Percentiles rank a stretch among this genome's conserved stretches.
phyloP scores from a whole-genome alignment of 2,329 filamentous ascomycete genomes.

The Diaporthe vaccinii region DNA sequence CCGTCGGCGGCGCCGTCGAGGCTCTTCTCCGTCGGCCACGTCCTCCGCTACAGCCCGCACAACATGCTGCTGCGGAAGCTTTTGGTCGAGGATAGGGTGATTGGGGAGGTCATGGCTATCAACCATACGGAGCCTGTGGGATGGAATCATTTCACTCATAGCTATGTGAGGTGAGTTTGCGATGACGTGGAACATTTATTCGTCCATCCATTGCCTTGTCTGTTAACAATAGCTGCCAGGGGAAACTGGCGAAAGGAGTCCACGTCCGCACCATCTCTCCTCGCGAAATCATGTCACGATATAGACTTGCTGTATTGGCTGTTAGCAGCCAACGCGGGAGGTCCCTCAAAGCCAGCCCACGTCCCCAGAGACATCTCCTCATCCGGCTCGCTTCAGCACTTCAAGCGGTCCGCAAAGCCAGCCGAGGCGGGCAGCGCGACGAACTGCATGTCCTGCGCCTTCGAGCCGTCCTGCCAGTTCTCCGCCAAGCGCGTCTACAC shows the following conservation, averaged over 20 bases:
- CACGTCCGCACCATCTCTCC: slow-evolving; percentile 7
- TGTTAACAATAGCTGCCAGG: not conserved
- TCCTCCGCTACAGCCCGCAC: slow-evolving; percentile 22
- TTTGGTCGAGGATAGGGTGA: slow-evolving; percentile 10
- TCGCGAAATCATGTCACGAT: slow-evolving; percentile 17
- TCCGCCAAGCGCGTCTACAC: slow-evolving; percentile 4
- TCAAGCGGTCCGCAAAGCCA: slow-evolving; percentile 3
- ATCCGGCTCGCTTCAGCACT: slow-evolving; percentile 6
- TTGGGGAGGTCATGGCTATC: slow-evolving; percentile 11
- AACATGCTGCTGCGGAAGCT: slow-evolving; percentile 18
- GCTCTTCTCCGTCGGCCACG: slow-evolving; percentile 20
- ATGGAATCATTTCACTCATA: slow-evolving; percentile 16
- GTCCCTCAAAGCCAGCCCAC: not conserved
- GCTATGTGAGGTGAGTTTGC: slow-evolving; percentile 17
- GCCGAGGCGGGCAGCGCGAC: not conserved
- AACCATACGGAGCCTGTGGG: slow-evolving; percentile 24
- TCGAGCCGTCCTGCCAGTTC: slow-evolving; percentile 11
- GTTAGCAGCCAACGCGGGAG: not conserved
- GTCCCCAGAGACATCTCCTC: not conserved
- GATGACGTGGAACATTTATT: accelerated
- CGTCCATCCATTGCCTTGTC: not conserved
- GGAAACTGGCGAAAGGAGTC: slow-evolving; percentile 29
- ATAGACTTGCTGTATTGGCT: slow-evolving; percentile 5
- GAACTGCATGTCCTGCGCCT: slow-evolving; percentile 7
- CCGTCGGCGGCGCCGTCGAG: not conserved